Evolutionary conservation across 2,329 filamentous ascomycete genomes (phyloP), one percentile per base, ranked within the genome.

Genomic region (Geosmithia morbida): DNA sequence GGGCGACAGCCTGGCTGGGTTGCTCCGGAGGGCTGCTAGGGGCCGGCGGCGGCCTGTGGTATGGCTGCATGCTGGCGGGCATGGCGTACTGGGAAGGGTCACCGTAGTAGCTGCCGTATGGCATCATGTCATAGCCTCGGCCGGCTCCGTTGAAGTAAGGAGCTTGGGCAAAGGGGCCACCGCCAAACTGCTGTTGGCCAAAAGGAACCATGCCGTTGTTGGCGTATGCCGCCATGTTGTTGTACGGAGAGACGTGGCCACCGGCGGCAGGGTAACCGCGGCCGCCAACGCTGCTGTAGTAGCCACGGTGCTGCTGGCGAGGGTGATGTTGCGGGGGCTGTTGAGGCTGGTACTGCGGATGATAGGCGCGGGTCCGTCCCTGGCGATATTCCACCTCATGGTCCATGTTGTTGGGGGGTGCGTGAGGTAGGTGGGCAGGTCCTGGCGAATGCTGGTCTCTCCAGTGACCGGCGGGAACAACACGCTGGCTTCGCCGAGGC

Each of bases 341-440:
- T 18, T 42, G 45, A 16, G 33, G 45, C 18, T 46, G 45, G 16
- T 46, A 39, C 2, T 45, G 41, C 20, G 13, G 17, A 26, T 2
- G 13, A 19, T 45, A 45, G 26, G 20, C 43, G 18, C 39, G 45
- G 18, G 18, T 39, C 22, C 41, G 19, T 2, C 22, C 18, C 20
- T 22, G 37, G 39, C 39, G 37, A 19, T 46, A 30, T 10, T 13
- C 19, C 11, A 13, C 5, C 11, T 41, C 41, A 14, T 47, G 41
- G 60, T 84, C 82, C 67, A 75, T 70, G 60, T 74, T 84, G 33
- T 26, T 26, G 22, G 22, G 22, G 67, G 77, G 75, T 53, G 26
- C 18, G 52, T 68, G 67, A 53, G 74, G 72, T 54, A 54, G 53
- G 47, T 53, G 55, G 43, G 51, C 44, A 45, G 56, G 57, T 55